These are phyloP conservation scores for Russula abietina DNA, from an alignment of 768 basidiomycete genomes.

Conservation along the genomic window DNA sequence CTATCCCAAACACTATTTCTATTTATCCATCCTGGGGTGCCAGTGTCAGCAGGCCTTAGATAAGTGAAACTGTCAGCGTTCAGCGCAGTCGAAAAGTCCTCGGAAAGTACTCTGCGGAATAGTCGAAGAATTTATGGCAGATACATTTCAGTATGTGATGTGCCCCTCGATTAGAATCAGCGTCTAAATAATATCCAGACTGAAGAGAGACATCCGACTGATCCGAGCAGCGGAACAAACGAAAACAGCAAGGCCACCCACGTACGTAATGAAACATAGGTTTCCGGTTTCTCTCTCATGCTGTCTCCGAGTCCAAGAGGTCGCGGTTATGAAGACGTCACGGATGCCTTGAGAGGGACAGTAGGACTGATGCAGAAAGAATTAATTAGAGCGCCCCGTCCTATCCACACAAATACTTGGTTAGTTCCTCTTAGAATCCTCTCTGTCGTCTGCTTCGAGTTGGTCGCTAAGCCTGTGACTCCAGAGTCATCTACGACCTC, in stretches of 20 bases:
- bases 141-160: too few species aligned
- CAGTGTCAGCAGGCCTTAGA: constrained; percentile 54
- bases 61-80: constrained; percentile 65
- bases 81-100: constrained; percentile 52
- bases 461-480: not conserved
- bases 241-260: constrained; percentile 53
- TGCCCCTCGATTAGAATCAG: not conserved
- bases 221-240: constrained; percentile 59
- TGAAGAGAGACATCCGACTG: constrained; percentile 59
- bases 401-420: constrained; percentile 82
- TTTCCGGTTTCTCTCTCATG: constrained; percentile 7
- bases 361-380: constrained; percentile 82
- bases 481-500: constrained; percentile 75
- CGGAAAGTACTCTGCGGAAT: constrained; percentile 43
- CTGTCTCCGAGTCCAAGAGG: constrained; percentile 57
- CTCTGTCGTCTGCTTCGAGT: not conserved
- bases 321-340: constrained; percentile 85
- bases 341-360: constrained; percentile 80
- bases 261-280: constrained; percentile 38
- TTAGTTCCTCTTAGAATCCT: too few species aligned
- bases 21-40: constrained; percentile 44
- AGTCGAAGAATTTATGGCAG: constrained; percentile 44
- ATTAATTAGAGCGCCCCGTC: constrained; percentile 86
- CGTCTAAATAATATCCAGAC: constrained; percentile 33
- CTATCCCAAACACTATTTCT: not conserved